Base-by-base conservation (phyloP, 139 green algal species). In the Chlamydomonas sp. region DNA sequence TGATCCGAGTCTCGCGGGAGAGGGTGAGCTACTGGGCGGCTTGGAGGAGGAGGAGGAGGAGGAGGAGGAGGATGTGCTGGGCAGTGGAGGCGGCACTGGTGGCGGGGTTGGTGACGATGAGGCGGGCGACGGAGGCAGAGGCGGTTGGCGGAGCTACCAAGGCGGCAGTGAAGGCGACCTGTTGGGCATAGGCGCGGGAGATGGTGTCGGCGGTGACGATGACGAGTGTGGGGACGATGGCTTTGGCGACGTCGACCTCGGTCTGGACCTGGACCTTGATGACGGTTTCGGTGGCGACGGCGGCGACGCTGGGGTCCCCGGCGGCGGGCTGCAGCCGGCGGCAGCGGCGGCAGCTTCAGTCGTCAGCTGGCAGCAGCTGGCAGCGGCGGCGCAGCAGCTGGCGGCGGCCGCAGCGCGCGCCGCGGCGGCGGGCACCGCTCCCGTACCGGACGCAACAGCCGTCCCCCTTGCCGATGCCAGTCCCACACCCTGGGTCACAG, bases 21-120 rank as follows among this genome's bases (percentile, higher is more conserved):
- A 77, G 4, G 90, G 83, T 5, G 84, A 91, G 80, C 7, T 78
- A 57, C 17, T 91, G 6, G 90, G 88, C 16, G 83, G 68, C 20
- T 58, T 85, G 59, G 75, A 83, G 63, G 78, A 75, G 75, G 75
- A 1, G 16, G 78, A 75, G 75, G 75, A 1, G 16, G 78, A 75
- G 17, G 82, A 80, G 12, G 59, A 9, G 18, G 68, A 59, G 5
- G 69, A 8, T 49, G 80, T 49, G 31, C 31, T 49, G 31, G 31
- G 31, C 31, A 49, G 31, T 49, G 31, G 31, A 49, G 31, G 31
- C 31, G 31, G 31, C 31, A 49, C 31, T 49, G 31, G 31, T 49
- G 31, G 31, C 31, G 31, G 31, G 31, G 31, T 15, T 58, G 68
- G 58, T 17, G 68, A 9, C 3, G 68, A 61, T 10, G 71, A 5